Evolutionary conservation across 176 grass and related monocot species (phyloP).

Genomic region (Lolium multiflorum): DNA sequence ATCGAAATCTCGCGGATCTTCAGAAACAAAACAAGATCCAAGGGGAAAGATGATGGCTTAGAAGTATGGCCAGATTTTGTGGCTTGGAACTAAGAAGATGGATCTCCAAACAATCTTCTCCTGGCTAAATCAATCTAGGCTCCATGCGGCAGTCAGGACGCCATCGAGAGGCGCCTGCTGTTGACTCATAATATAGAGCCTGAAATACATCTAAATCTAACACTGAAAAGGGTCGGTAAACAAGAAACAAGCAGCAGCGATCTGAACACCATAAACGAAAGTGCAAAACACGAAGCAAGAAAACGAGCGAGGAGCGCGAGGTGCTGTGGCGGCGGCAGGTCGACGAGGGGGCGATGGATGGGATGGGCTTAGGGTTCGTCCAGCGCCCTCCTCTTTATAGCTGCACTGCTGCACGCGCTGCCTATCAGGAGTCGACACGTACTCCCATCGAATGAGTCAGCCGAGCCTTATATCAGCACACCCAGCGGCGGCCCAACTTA

Average conservation of each 20-base stretch:
- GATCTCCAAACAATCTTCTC: constrained; percentile 79
- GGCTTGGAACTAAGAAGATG: constrained; percentile 67
- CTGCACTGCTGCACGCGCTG: rapidly evolving
- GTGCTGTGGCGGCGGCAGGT: neutral
- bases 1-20: neutral
- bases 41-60: rapidly evolving
- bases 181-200: constrained; percentile 69
- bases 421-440: neutral
- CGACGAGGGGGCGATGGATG: neutral
- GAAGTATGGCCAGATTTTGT: constrained; percentile 57
- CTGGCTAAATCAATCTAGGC: constrained; percentile 56
- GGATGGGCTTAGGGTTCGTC: neutral
- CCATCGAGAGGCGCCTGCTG: constrained; percentile 54
- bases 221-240: too few species aligned
- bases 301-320: rapidly evolving
- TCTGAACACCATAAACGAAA: neutral
- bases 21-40: neutral
- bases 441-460: too few species aligned
- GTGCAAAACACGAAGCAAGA: neutral
- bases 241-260: neutral
- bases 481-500: neutral
- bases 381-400: neutral
- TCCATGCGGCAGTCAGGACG: constrained; percentile 62
- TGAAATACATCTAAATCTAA: neutral
- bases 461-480: neutral